Base-by-base conservation (phyloP, 2,329 filamentous ascomycete genomes). In the Colletotrichum sp. region DNA sequence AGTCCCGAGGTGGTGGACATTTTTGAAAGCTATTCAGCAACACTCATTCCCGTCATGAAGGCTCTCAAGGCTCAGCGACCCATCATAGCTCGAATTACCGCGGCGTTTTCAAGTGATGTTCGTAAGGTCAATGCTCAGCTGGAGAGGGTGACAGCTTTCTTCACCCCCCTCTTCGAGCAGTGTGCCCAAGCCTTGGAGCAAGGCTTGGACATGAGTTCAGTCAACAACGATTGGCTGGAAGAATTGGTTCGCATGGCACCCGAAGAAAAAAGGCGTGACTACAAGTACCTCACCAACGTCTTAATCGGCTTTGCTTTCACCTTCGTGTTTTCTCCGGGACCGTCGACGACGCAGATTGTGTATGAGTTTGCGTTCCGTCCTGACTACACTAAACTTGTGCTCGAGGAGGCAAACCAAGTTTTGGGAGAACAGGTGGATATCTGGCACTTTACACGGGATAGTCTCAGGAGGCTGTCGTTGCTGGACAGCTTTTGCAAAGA, bases 401-500 rank as follows among this genome's bases (percentile, higher is more conserved):
- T 72, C 13, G 8, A 68, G 22, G 69, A 75, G 57, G 73, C 73
- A 13, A 22, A 30, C 12, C 32, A 64, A 8, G 69, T 72, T n/a
- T 15, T 75, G 24, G 73, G 73, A 22, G 15, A 59, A 4, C 36
- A 34, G 5, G 36, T 16, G 4, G 22, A 60, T n/a, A 18, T 22
- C 12, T 75, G 73, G 73, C 22, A 4, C 2, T 75, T 75, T 36
- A 68, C 73, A 44, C 63, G 63, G 24, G 64, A 75, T 4, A 73
- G 34, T 13, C 73, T 73, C 18, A 57, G 64, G 24, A 28, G 28
- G 16, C 57, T 75, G 6, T 75, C 73, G 8, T 24, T 75, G 18
- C n/a, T 75, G 18, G 73, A 75, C 32, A 75, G 73, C 34, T 75
- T 75, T 28, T 75, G 73, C 32, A 75, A 75, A 18, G 73, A 75